Base-by-base conservation (phyloP, 2,329 filamentous ascomycete species). In the Pseudopyricularia javanii region DNA sequence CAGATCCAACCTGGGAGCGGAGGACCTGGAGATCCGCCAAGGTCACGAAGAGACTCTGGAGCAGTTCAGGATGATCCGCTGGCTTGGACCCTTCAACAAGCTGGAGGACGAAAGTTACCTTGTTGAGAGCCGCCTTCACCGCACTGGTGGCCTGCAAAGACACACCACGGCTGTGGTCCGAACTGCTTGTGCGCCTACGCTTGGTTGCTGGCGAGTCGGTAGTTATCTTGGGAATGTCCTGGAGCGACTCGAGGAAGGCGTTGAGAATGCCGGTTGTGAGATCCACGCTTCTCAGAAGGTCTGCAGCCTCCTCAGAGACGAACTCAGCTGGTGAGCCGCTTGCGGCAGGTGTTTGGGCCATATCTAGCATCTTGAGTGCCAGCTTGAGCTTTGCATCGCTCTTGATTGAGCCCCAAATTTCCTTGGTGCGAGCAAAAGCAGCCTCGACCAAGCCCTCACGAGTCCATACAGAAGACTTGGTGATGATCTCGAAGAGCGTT, bases 21-120 rank as follows among this genome's bases (percentile, higher is more conserved):
- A 93, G 86, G 56, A 89, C 85, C 60, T 95, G 90, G 24, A 98
- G 76, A 62, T 95, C 88, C 5, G 85, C 84, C n/a, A 98, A 78
- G 1, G 88, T 79, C 54, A 85, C 83, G 70, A 97, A 98, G 3
- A 98, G 74, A 28, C 80, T 82, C 55, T 83, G 82, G 6, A 95
- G 75, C 37, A 98, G 74, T 61, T 88, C 80, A 0, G 87, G 81
- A 63, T 95, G 86, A 30, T 80, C 76, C 53, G 82, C 83, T 0
- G 88, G 86, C 47, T 82, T 78, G 3, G 90, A 91, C 49, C 80
- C 81, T 63, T 97, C 91, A 15, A 97, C 80, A 26, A 97, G 71
- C 65, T 97, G 91, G 35, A 97, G 74, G 11, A 96, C 87, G 62
- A 95, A 83, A 0, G 91, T 95, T 53, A 91, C 79, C 60, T 85